Base-by-base conservation (phyloP, 108 stramenopile species). In the Nitzschia putrida region DNA sequence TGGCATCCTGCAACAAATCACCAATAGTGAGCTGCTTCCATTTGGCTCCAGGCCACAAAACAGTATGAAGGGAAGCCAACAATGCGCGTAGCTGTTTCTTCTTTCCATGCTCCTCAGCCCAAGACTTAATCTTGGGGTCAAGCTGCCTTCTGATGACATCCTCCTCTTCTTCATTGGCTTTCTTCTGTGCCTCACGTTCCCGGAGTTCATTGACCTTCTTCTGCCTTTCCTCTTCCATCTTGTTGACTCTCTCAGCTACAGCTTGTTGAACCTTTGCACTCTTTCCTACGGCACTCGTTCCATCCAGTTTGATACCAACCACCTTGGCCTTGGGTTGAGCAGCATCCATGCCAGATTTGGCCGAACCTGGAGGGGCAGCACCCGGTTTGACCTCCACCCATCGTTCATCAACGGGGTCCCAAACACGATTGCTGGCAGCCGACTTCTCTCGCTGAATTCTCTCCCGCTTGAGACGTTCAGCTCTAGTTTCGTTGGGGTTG, bases 71-170 rank as follows among this genome's bases (percentile, higher is more conserved):
- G 66, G 90, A 91, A n/a, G 87, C 89, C 73, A 99, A 83, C 22
- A 99, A 73, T 0, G 96, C 96, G n/a, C 96, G 81, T 20, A 99
- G 65, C 65, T 96, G 96, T 57, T 96, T 91, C 85, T 95, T 97
- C 73, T 97, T 90, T 7, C 96, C 96, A 66, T 95, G 88, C 65
- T 95, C 96, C 70, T 93, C 88, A 18, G 75, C 72, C 96, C 96
- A 97, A 7, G 81, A 85, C 66, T 91, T 92, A 44, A 96, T 78
- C 57, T 83, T 90, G 0, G 95, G 93, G 22, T 92, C 92, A 59
- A 96, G 77, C 26, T 80, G 79, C 41, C 71, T 72, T n/a, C 91
- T 77, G 9, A 89, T 87, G 9, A 66, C 68, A 60, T 93, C 92
- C 59, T 93, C 88, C 39, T 88, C 90, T 7, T 78, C 86, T 23